phyloP scores from a whole-genome alignment of 2,329 filamentous ascomycete genomes.

The Pseudogymnoascus sp. region DNA sequence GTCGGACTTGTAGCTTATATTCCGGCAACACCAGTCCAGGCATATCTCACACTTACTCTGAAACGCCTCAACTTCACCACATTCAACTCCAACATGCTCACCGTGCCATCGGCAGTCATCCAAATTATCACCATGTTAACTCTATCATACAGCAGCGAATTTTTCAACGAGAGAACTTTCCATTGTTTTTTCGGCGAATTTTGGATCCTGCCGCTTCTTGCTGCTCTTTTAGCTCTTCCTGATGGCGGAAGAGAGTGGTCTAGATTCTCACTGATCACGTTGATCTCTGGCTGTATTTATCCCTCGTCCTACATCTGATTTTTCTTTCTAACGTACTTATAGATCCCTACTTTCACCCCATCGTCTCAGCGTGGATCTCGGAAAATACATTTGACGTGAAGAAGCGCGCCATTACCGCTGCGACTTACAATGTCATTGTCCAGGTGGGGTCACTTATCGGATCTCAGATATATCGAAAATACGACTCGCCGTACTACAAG shows the following conservation, averaged over 20 bases:
- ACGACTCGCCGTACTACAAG: constrained; percentile 52
- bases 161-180: constrained; percentile 49
- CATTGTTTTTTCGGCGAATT: constrained; percentile 47
- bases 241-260: constrained; percentile 45
- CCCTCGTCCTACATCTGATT: neutral
- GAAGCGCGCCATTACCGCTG: constrained; percentile 43
- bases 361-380: constrained; percentile 45
- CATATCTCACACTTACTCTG: constrained; percentile 50
- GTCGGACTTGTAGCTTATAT: constrained; percentile 45
- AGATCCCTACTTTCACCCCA: constrained; percentile 52
- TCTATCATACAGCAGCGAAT: constrained; percentile 49
- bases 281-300: constrained; percentile 42
- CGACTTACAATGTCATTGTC: constrained; percentile 44
- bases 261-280: constrained; percentile 44
- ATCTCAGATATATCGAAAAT: constrained; percentile 43
- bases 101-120: constrained; percentile 51
- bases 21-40: constrained; percentile 41
- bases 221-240: constrained; percentile 45
- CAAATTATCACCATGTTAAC: constrained; percentile 52
- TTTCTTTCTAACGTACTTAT: neutral
- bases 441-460: constrained; percentile 39
- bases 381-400: constrained; percentile 46
- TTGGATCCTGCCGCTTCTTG: constrained; percentile 47
- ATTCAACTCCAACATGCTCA: constrained; percentile 57
- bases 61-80: constrained; percentile 51